Evolutionary conservation across 2,329 filamentous ascomycete species (phyloP), one percentile per base, ranked within the genome.

Genomic region (Hawksworthiomyces lignivorus): DNA sequence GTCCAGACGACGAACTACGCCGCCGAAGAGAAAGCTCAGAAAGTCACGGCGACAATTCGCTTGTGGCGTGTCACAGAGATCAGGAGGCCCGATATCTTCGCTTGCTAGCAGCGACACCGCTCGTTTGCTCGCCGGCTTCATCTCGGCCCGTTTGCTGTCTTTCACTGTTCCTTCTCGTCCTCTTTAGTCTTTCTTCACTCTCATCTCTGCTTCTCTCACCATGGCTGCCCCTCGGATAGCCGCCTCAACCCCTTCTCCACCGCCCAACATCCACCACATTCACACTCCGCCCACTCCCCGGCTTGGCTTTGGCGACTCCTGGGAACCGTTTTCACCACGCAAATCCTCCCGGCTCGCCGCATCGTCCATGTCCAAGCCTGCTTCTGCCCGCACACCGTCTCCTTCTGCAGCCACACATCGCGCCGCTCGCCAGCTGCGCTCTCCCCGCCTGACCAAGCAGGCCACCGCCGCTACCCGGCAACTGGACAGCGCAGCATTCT

Each of bases 311-410:
- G 68, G 72, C 50, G 84, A 89, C 61, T 64, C 69, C 48, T 88
- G 81, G 69, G 75, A 85, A 55, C 84, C 84, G 33, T 88, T 80
- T 56, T 78, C 80, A 46, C 80, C 82, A 41, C 75, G 82, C 59
- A 82, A 84, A 54, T 84, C 80, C 4, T 72, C 74, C 46, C 75
- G 82, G 50, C 76, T 75, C 43, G 69, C 70, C 31, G 73, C 79
- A 53, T 68, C 69, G 50, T 54, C 62, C 17, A 43, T 22, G 30
- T 35, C 39, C 35, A 32, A 43, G 30, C 12, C 41, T 4, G 21
- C 39, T 11, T 20, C 36, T 4, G 36, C 48, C 3, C 71, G 70
- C 59, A 81, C 77, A 2, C 75, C 77, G 18, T 78, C 75, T 4
- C 74, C 77, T 21, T 35, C 51, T 31, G 30, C 51, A 52, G 49